Evolutionary conservation across 2,329 filamentous ascomycete genomes (phyloP).

Genomic region (Colletotrichum sp.): DNA sequence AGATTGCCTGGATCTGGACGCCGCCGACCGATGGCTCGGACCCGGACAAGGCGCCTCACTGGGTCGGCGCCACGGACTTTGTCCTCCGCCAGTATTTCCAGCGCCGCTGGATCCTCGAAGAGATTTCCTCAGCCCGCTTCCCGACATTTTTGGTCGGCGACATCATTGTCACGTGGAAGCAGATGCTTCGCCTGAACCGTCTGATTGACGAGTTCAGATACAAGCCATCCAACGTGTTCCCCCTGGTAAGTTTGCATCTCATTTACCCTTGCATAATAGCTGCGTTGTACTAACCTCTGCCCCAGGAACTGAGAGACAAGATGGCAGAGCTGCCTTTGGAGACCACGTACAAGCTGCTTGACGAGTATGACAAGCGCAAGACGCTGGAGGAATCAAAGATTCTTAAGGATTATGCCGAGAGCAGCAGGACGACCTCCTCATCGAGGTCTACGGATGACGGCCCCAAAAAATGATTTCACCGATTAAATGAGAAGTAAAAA

Average conservation of each 20-base stretch:
- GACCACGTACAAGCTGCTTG: slow-evolving; percentile 23
- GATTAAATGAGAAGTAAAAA: neutral
- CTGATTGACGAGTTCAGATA: slow-evolving; percentile 40
- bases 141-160: slow-evolving; percentile 34
- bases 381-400: slow-evolving; percentile 23
- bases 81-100: slow-evolving; percentile 36
- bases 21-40: slow-evolving; percentile 24
- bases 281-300: neutral
- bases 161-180: slow-evolving; percentile 39
- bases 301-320: slow-evolving; percentile 20
- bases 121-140: slow-evolving; percentile 37
- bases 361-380: slow-evolving; percentile 24
- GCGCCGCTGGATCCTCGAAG: slow-evolving; percentile 41
- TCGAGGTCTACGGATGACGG: slow-evolving; percentile 12
- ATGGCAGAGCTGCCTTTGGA: slow-evolving; percentile 27
- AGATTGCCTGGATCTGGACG: slow-evolving; percentile 30
- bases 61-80: slow-evolving; percentile 31
- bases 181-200: slow-evolving; percentile 38
- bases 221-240: slow-evolving; percentile 34
- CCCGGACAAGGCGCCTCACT: slow-evolving; percentile 25
- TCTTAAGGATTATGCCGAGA: slow-evolving; percentile 13
- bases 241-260: slow-evolving; percentile 13
- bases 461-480: neutral
- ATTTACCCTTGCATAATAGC: neutral
- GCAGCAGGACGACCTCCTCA: slow-evolving; percentile 20